Evolutionary conservation across 805 yeast genomes (phyloP), one percentile per base, ranked within the genome.

Genomic region (Candida dendrica): DNA sequence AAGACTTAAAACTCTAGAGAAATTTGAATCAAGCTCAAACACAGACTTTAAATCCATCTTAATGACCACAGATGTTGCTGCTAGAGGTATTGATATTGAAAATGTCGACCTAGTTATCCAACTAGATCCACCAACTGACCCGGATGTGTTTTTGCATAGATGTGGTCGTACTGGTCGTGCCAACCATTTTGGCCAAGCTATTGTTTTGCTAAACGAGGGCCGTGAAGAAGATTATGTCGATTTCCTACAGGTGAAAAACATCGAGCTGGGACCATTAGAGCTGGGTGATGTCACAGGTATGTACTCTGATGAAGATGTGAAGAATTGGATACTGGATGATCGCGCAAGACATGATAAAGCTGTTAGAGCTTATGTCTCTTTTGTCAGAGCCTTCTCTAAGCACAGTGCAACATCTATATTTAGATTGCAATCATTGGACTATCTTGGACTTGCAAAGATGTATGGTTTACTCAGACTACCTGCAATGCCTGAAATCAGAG

Each of bases 61-160:
- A 19, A 66, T 93, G 63, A 89, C 98, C 2, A 93, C 98, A 0
- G 98, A 93, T 69, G 96, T 93, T n/a, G 97, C 98, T 1, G 96
- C 98, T 0, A 74, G 98, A 57, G 98, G 98, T 35, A 76, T 93
- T 33, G 98, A 93, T 66, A 82, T 93, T 24, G 95, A 96, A 1
- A 93, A 90, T 41, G 97, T 93, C 9, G 98, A 93, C 55, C 64
- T 90, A 20, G 98, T 91, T 3, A 66, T 93, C n/a, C 98, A 93
- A 58, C 52, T 91, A 19, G 98, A 93, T 49, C 95, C 98, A 2
- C 98, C 98, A 1, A 79, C 88, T 0, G 96, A 90, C 50, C 87
- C 97, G 0, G 95, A 84, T 55, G 77, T 88, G 57, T 93, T 91
- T 56, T 72, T 91, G 35, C 98, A 93, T 60, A 74, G 98, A 58